Conservation (phyloP, 805 yeast species). For the Metschnikowia peoriensis region DNA sequence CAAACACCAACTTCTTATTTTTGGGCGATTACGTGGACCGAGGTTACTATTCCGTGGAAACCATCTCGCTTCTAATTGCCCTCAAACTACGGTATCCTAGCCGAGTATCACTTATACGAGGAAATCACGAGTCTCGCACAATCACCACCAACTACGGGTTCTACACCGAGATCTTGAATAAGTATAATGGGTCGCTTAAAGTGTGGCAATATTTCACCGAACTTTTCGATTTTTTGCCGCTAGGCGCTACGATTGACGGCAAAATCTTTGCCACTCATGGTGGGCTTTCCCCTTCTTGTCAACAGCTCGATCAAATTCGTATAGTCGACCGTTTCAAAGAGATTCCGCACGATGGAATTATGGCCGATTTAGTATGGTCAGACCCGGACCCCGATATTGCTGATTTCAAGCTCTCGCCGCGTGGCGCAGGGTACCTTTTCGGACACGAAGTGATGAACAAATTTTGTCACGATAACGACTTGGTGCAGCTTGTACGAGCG, state of each 20-base stretch:
- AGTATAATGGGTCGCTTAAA: conserved; percentile 68
- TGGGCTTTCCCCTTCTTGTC: conserved; percentile 93
- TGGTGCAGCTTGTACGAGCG: conserved; percentile 84
- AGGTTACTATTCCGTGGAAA: conserved; percentile 91
- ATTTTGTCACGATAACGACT: conserved; percentile 72
- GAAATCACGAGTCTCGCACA: conserved; percentile 95
- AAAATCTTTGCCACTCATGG: conserved; percentile 95
- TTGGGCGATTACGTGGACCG: conserved; percentile 96
- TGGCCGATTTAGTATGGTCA: conserved; percentile 99
- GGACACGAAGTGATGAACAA: conserved; percentile 88
- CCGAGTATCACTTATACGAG: conserved; percentile 79
- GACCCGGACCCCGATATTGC: conserved; percentile 79
- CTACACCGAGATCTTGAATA: conserved; percentile 88
- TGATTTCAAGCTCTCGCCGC: conserved; percentile 84
- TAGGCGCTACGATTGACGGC: conserved; percentile 68
- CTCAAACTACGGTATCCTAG: conserved; percentile 84
- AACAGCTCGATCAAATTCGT: conserved; percentile 86
- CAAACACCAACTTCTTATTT: conserved; percentile 89
- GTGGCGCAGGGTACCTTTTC: conserved; percentile 98
- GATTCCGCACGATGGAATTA: conserved; percentile 98
- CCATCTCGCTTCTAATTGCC: conserved; percentile 78
- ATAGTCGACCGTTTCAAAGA: conserved; percentile 90
- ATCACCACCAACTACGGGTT: conserved; percentile 97
- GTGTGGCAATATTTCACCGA: conserved; percentile 93
- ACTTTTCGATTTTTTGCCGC: conserved; percentile 83